Conservation (phyloP, 305 asterid species). For the Solanum hybrid region DNA sequence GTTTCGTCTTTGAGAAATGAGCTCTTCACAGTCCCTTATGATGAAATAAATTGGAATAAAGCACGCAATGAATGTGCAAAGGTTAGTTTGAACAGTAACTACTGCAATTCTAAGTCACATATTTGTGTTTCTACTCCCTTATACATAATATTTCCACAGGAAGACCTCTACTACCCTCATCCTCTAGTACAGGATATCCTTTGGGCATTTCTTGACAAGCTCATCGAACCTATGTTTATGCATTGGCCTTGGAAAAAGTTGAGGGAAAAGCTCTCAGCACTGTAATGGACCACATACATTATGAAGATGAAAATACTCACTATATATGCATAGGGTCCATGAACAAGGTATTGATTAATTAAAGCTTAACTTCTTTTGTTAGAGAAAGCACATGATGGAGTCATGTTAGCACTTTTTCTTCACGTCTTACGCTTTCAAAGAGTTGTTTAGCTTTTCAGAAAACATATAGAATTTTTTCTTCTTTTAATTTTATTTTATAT, state of each 20-base stretch:
- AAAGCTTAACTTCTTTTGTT: neutral
- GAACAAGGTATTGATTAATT: slow-evolving; percentile 51
- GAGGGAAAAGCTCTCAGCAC: slow-evolving; percentile 66
- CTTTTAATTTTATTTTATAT: neutral
- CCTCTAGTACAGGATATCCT: slow-evolving; percentile 76
- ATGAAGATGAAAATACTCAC: slow-evolving; percentile 95
- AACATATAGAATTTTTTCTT: neutral
- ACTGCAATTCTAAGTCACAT: neutral
- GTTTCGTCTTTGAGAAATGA: slow-evolving; percentile 80
- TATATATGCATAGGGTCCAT: slow-evolving; percentile 89
- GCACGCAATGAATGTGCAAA: slow-evolving; percentile 87
- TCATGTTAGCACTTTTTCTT: neutral
- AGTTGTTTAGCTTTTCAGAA: neutral
- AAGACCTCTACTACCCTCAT: slow-evolving; percentile 92
- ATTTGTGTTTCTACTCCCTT: neutral
- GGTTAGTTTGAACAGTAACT: slow-evolving; percentile 31
- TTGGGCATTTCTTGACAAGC: slow-evolving; percentile 80
- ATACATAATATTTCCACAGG: slow-evolving; percentile 36
- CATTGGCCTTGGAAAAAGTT: slow-evolving; percentile 85
- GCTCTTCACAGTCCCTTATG: slow-evolving; percentile 60
- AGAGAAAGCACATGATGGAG: neutral
- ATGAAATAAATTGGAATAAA: slow-evolving; percentile 68
- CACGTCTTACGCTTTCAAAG: neutral
- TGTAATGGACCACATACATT: slow-evolving; percentile 85
- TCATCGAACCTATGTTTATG: slow-evolving; percentile 73